Conservation (phyloP, 768 basidiomycete genomes). For the Kwoniella pini region DNA sequence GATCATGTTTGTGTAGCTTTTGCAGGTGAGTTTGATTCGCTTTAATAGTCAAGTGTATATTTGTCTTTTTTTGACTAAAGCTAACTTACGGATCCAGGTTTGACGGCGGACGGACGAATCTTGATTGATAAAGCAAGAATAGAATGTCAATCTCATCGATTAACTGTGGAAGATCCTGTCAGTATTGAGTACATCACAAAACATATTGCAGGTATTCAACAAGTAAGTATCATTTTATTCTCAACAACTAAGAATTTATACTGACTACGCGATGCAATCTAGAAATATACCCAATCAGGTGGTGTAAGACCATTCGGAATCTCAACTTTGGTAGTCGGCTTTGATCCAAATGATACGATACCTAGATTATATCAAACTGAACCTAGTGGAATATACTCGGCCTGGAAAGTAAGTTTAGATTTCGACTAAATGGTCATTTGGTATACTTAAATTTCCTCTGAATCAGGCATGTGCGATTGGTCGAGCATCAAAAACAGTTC, state of each 20-base stretch:
- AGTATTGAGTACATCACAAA: slow-evolving; percentile 98
- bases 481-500: slow-evolving; percentile 94
- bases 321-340: slow-evolving; percentile 93
- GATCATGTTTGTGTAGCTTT: slow-evolving; percentile 97
- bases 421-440: background rate
- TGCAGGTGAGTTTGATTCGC: slow-evolving; percentile 72
- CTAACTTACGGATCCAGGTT: too few relatives aligned
- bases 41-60: too few relatives aligned
- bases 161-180: slow-evolving; percentile 97
- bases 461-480: slow-evolving; percentile 93
- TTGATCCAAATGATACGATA: slow-evolving; percentile 84
- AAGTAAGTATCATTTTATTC: slow-evolving; percentile 62
- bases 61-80: background rate
- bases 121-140: slow-evolving; percentile 96
- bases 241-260: too few relatives aligned
- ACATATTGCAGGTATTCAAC: slow-evolving; percentile 97
- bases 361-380: slow-evolving; percentile 96
- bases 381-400: slow-evolving; percentile 95
- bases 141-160: slow-evolving; percentile 95
- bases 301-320: slow-evolving; percentile 98
- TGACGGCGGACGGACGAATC: slow-evolving; percentile 96
- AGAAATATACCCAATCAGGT: slow-evolving; percentile 98
- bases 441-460: too few relatives aligned
- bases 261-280: slow-evolving; percentile 10
- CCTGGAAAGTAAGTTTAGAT: slow-evolving; percentile 78